A percentile compares a stretch with the other conserved stretches of the same genome.
Evolutionary conservation across 2,329 filamentous ascomycete species (phyloP).

Genomic region (Escovopsis sp.): DNA sequence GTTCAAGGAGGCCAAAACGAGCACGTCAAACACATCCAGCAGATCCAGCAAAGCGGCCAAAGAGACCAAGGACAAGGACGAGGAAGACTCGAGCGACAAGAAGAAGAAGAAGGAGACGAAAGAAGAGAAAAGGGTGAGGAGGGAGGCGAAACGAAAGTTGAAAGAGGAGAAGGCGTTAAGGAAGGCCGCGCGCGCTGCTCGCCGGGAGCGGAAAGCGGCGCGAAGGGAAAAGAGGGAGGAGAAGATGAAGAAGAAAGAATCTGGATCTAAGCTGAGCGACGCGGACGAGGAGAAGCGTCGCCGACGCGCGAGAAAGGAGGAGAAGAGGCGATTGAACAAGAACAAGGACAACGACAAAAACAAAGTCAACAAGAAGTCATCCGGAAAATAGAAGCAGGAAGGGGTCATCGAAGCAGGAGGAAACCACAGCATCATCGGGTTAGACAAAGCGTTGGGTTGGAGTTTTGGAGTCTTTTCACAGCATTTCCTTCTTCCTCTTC

Average conservation of each 20-base stretch:
- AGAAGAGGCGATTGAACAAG: conserved; percentile 22
- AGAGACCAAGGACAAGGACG: too few species aligned
- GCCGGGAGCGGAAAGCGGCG: conserved; percentile 21
- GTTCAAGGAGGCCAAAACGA: conserved; percentile 6
- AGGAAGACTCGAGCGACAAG: too few species aligned
- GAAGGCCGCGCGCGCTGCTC: conserved; percentile 4
- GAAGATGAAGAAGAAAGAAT: conserved; percentile 12
- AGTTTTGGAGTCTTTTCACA: conserved; percentile 12
- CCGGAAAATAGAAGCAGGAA: too few species aligned
- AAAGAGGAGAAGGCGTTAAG: conserved; percentile 12
- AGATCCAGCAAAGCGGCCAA: too few species aligned
- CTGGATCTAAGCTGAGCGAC: conserved; percentile 9
- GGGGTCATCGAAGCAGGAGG: conserved; percentile 1
- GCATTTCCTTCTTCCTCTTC: conserved; percentile 5
- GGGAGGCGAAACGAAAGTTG: conserved; percentile 16
- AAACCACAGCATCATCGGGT: too few species aligned
- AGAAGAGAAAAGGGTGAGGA: conserved; percentile 14
- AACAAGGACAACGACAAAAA: conserved; percentile 14
- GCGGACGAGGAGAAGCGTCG: conserved; percentile 32
- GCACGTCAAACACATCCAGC: background rate
- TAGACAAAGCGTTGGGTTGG: conserved; percentile 1
- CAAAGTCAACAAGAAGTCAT: conserved; percentile 9
- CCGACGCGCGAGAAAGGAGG: conserved; percentile 28
- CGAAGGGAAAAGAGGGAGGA: conserved; percentile 21
- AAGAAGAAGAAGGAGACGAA: conserved; percentile 2